Percentiles rank a stretch among this genome's conserved stretches.
These are phyloP conservation scores for Ustilago tritici DNA, from an alignment of 1,284 basidiomycete species.

Conservation along the genomic window DNA sequence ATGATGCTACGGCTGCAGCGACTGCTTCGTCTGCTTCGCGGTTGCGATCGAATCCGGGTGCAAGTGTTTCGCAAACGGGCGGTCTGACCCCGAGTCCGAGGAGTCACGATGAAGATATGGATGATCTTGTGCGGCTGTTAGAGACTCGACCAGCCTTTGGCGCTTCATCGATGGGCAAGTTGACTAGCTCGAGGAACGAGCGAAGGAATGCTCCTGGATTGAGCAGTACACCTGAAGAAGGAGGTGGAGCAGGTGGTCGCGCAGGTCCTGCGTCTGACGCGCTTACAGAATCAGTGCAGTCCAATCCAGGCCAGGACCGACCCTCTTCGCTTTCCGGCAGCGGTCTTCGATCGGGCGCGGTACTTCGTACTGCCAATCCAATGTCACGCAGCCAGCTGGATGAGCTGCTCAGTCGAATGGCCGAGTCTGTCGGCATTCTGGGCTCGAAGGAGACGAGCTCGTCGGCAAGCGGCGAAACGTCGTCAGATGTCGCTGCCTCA, in stretches of 20 bases:
- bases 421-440: constrained; percentile 45
- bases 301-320: constrained; percentile 26
- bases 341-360: constrained; percentile 21
- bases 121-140: constrained; percentile 54
- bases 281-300: constrained; percentile 35
- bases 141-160: constrained; percentile 47
- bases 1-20: constrained; percentile 40
- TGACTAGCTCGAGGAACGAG: constrained; percentile 27
- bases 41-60: constrained; percentile 19
- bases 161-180: constrained; percentile 31
- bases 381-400: constrained; percentile 58
- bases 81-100: constrained; percentile 39
- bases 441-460: constrained; percentile 21
- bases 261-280: constrained; percentile 11
- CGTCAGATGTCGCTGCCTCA: constrained; percentile 12
- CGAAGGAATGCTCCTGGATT: constrained; percentile 30
- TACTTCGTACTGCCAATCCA: constrained; percentile 34
- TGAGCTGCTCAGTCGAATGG: constrained; percentile 60
- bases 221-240: constrained; percentile 43
- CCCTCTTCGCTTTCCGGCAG: constrained; percentile 31
- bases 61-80: constrained; percentile 11
- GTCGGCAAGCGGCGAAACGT: constrained; percentile 18
- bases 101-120: constrained; percentile 60
- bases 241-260: constrained; percentile 2
- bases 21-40: constrained; percentile 30